These are phyloP conservation scores for Citrullus mucosospermus DNA, from an alignment of 306 rosid genomes.

Conservation along the genomic window DNA sequence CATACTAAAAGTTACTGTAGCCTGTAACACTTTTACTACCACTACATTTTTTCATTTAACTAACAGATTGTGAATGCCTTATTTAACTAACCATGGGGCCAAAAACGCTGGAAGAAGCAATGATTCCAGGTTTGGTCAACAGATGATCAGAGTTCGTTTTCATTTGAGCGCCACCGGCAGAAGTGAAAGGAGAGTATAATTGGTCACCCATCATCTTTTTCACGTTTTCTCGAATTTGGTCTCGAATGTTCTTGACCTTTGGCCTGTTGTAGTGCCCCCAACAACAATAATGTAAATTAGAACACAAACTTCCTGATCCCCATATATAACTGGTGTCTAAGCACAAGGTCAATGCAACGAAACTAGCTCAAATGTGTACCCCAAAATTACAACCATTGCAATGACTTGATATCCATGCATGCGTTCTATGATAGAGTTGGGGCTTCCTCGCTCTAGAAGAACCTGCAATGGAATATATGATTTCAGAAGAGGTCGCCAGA, in stretches of 20 bases:
- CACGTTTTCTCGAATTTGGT: slow-evolving; percentile 43
- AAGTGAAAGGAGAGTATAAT: slow-evolving; percentile 36
- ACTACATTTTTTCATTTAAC: neutral
- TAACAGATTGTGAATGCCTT: neutral
- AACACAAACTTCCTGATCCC: neutral
- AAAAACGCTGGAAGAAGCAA: slow-evolving; percentile 76
- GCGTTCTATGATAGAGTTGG: slow-evolving; percentile 31
- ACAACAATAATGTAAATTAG: neutral
- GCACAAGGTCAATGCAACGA: neutral
- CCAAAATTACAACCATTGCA: slow-evolving; percentile 77
- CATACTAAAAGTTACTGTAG: neutral
- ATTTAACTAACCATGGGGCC: slow-evolving; percentile 53
- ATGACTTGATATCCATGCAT: slow-evolving; percentile 78
- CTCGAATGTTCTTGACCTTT: slow-evolving; percentile 54
- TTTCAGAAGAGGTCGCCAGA: slow-evolving; percentile 2
- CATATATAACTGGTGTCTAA: neutral
- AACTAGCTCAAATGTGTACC: slow-evolving; percentile 31
- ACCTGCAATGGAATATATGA: slow-evolving; percentile 24
- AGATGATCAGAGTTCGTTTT: slow-evolving; percentile 19
- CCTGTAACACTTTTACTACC: neutral
- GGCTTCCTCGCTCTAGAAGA: slow-evolving; percentile 48
- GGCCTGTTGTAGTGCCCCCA: slow-evolving; percentile 41
- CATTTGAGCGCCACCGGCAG: slow-evolving; percentile 23
- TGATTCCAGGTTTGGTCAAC: slow-evolving; percentile 44
- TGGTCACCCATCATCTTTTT: slow-evolving; percentile 57